Conservation (phyloP, 2,329 filamentous ascomycete genomes). For the Fusarium lateritium region DNA sequence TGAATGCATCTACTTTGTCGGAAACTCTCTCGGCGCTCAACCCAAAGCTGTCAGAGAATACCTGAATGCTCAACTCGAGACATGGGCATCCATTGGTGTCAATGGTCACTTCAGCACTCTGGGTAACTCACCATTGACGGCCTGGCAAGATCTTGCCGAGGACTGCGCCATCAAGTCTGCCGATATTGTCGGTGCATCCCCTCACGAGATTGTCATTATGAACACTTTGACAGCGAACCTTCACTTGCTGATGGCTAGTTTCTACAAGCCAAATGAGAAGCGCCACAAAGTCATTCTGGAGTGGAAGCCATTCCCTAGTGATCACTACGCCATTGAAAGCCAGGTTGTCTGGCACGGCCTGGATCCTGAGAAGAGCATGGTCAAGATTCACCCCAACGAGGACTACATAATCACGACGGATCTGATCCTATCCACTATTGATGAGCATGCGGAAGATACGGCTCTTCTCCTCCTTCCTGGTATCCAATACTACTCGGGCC, state of each 20-base stretch:
- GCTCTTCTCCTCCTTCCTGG: constrained; percentile 87
- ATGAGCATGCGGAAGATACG: constrained; percentile 78
- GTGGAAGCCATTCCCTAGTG: constrained; percentile 90
- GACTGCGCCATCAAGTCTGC: constrained; percentile 79
- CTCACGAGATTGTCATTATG: constrained; percentile 87
- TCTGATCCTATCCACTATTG: constrained; percentile 80
- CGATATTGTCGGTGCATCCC: constrained; percentile 79
- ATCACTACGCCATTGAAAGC: constrained; percentile 87
- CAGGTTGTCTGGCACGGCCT: constrained; percentile 81
- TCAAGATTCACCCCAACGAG: constrained; percentile 78
- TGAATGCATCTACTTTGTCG: constrained; percentile 82
- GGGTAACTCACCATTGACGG: constrained; percentile 75
- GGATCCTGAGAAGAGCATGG: constrained; percentile 76
- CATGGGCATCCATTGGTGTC: constrained; percentile 88
- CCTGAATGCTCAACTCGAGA: constrained; percentile 80
- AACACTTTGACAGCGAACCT: constrained; percentile 87
- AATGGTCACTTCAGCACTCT: constrained; percentile 84
- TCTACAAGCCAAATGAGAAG: constrained; percentile 78
- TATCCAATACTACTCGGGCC: constrained; percentile 93
- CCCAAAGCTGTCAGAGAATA: constrained; percentile 77
- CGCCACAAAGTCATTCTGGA: constrained; percentile 88
- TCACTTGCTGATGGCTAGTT: constrained; percentile 86
- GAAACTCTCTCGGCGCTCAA: constrained; percentile 90
- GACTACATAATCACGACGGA: constrained; percentile 76
- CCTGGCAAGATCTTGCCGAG: constrained; percentile 86